Evolutionary conservation across 2,329 filamentous ascomycete genomes (phyloP), one percentile per base, ranked within the genome.

Genomic region (Trichoderma sp.): DNA sequence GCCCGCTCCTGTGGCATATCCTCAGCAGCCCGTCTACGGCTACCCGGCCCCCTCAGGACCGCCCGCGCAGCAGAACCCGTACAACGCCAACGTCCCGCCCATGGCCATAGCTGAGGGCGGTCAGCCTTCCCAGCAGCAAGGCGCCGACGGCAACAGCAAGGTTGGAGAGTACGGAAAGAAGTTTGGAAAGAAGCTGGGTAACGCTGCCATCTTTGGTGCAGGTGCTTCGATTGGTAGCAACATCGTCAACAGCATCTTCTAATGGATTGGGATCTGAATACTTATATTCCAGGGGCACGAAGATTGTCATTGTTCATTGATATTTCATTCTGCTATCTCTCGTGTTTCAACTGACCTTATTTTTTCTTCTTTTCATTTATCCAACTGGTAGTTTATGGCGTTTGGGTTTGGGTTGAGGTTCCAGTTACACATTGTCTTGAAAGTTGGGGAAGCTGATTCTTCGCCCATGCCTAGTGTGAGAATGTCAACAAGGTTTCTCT

Each of bases 201-300:
- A 90, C 74, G 85, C 86, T 55, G 93, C 94, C 32, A 93, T 97
- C 73, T 97, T 97, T 75, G 95, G 95, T 79, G 95, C 95, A 59
- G 94, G 95, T 80, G 94, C 95, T 59, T 96, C 93, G 1, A 91
- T 97, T 72, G 94, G 94, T 77, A 88, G 91, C 73, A 96, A 97
- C 77, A 89, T 97, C 77, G 93, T 97, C 74, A 96, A 96, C 81
- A 89, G 90, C 72, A 96, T 97, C 74, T 96, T 97, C 79, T 97
- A 89, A 76, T 8, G 14, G 21, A 28, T 43, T 13, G 56, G 4
- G 6, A 5, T 32, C 11, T 32, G 59, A 3, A 21, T 32, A 3
- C 8, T 10, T n/a, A 11, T 24, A 7, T 10, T 18, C 14, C 16
- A 13, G 13, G 8, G 26, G 13, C 16, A 10, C 28, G 11, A 11